These are phyloP conservation scores for Exsudoporus frostii DNA, from an alignment of 768 basidiomycete species.

Conservation along the genomic window DNA sequence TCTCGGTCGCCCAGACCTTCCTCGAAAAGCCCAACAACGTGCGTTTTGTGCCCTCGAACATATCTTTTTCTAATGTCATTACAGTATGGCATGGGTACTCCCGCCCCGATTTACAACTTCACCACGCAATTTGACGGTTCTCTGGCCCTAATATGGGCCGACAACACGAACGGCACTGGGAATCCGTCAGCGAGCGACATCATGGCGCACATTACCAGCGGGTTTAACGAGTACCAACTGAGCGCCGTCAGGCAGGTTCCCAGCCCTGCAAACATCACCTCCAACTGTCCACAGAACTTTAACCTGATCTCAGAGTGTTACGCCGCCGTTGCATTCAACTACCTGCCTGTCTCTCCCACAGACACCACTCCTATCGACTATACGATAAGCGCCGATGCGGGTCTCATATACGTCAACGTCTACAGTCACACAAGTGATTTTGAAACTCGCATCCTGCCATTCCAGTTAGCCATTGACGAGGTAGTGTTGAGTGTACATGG, in stretches of 20 bases:
- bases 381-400: slow-evolving; percentile 66
- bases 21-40: slow-evolving; percentile 58
- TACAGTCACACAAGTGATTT: slow-evolving; percentile 63
- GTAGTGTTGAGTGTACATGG: slow-evolving; percentile 30
- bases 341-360: slow-evolving; percentile 43
- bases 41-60: slow-evolving; percentile 16
- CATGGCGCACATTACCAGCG: slow-evolving; percentile 55
- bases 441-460: slow-evolving; percentile 61
- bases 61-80: not conserved
- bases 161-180: slow-evolving; percentile 56
- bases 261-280: slow-evolving; percentile 47
- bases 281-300: slow-evolving; percentile 71
- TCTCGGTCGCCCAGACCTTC: slow-evolving; percentile 61
- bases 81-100: slow-evolving; percentile 63
- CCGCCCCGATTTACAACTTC: slow-evolving; percentile 48
- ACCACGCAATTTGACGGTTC: slow-evolving; percentile 51
- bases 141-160: slow-evolving; percentile 60
- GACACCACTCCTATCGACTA: slow-evolving; percentile 50
- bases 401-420: slow-evolving; percentile 64
- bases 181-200: slow-evolving; percentile 55
- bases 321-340: slow-evolving; percentile 60
- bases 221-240: slow-evolving; percentile 48
- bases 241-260: slow-evolving; percentile 47
- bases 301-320: slow-evolving; percentile 67
- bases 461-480: slow-evolving; percentile 76